phyloP scores from a whole-genome alignment of 768 basidiomycete genomes.

The Floccularia luteovirens region DNA sequence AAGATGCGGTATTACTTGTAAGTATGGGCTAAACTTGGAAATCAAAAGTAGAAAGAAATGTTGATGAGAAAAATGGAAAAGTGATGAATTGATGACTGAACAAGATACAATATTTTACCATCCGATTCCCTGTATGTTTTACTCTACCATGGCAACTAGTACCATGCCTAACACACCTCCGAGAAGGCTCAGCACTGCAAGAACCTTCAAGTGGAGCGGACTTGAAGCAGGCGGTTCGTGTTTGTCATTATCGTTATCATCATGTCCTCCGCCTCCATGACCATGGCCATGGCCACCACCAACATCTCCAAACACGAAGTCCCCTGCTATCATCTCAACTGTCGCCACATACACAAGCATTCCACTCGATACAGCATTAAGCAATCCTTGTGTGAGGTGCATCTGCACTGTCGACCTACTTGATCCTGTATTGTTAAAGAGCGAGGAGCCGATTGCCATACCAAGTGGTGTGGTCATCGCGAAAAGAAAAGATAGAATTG shows the following conservation, averaged over 20 bases:
- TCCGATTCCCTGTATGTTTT: no score
- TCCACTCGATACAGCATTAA: constrained; percentile 78
- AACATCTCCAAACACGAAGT: constrained; percentile 72
- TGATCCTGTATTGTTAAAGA: constrained; percentile 26
- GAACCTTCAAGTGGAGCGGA: background rate
- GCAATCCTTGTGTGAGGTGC: constrained; percentile 57
- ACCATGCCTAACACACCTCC: background rate
- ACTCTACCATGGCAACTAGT: background rate
- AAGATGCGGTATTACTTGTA: no score
- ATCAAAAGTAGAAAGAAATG: no score
- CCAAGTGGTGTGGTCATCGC: constrained; percentile 70
- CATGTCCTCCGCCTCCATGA: background rate
- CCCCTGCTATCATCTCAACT: constrained; percentile 83
- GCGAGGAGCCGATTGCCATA: constrained; percentile 49
- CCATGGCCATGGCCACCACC: constrained; percentile 20
- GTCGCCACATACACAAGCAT: constrained; percentile 80
- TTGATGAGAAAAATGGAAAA: no score
- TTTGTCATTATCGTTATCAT: background rate
- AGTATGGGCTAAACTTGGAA: no score
- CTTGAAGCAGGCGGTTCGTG: background rate
- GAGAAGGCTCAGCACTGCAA: background rate
- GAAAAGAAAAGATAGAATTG: constrained; percentile 52
- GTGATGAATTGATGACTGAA: no score
- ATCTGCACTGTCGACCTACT: constrained; percentile 28
- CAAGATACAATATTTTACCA: no score